Percentiles rank a stretch among this genome's conserved stretches.
Conservation (phyloP, 1,284 basidiomycete species). For the Inonotus hispidus region DNA sequence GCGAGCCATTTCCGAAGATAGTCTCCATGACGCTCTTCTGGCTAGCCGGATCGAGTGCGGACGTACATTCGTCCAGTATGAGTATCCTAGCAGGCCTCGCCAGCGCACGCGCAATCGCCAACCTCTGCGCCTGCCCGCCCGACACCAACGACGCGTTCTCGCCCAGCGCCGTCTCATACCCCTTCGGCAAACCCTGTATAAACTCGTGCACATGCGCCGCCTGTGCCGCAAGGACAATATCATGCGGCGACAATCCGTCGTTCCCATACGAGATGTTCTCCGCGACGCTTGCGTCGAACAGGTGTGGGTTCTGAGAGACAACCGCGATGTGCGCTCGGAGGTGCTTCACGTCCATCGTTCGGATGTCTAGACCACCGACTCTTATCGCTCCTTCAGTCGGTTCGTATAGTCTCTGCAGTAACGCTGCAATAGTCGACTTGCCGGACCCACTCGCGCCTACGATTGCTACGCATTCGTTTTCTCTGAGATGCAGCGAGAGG, state of each 20-base stretch:
- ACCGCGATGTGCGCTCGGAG: constrained; percentile 82
- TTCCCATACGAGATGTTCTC: constrained; percentile 88
- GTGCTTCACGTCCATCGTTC: constrained; percentile 57
- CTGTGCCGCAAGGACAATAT: constrained; percentile 65
- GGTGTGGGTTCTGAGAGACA: constrained; percentile 79
- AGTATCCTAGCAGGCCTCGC: constrained; percentile 68
- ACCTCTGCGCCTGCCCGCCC: constrained; percentile 90
- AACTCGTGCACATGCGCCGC: constrained; percentile 86
- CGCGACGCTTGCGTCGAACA: constrained; percentile 81
- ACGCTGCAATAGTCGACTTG: constrained; percentile 80
- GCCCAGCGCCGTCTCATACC: constrained; percentile 84
- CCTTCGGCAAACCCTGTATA: constrained; percentile 71
- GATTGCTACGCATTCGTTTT: constrained; percentile 82
- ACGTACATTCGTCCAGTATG: constrained; percentile 93
- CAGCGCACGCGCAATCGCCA: constrained; percentile 89
- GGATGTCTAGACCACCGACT: constrained; percentile 49
- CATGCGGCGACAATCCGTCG: constrained; percentile 41
- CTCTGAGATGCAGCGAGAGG: constrained; percentile 56
- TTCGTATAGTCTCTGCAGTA: constrained; percentile 85
- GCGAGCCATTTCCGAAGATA: constrained; percentile 36
- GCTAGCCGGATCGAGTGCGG: constrained; percentile 81
- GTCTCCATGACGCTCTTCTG: constrained; percentile 78
- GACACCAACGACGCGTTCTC: constrained; percentile 87
- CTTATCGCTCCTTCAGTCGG: constrained; percentile 61
- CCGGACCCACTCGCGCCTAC: constrained; percentile 87